Percentiles rank a stretch among this genome's conserved stretches.
Evolutionary conservation across 1,284 basidiomycete genomes (phyloP).

Genomic region (Caloboletus firmus): DNA sequence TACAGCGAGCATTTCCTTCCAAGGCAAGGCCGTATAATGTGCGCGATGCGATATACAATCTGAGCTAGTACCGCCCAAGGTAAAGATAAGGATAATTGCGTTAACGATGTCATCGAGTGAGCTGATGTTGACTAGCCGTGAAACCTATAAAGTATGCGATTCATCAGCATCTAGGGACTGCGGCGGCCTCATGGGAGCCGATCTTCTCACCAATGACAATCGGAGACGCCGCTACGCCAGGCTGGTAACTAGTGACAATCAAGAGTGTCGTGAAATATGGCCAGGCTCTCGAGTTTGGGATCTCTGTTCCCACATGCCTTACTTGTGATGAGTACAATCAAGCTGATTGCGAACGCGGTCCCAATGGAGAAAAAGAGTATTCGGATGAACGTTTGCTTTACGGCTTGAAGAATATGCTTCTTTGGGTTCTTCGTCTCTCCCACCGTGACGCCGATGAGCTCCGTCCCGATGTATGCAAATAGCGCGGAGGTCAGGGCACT

Average conservation of each 20-base stretch:
- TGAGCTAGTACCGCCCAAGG: conserved; percentile 72
- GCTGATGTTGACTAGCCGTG: conserved; percentile 66
- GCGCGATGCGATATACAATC: conserved; percentile 74
- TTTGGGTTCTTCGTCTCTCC: conserved; percentile 52
- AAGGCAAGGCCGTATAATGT: conserved; percentile 70
- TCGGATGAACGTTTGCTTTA: conserved; percentile 49
- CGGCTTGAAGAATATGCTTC: conserved; percentile 48
- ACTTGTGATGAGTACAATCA: conserved; percentile 55
- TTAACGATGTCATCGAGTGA: conserved; percentile 61
- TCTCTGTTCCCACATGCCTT: conserved; percentile 25
- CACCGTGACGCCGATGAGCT: conserved; percentile 51
- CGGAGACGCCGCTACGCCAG: conserved; percentile 71
- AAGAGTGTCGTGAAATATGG: conserved; percentile 43
- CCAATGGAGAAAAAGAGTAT: conserved; percentile 69
- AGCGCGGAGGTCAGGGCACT: conserved; percentile 49
- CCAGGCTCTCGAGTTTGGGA: neutral
- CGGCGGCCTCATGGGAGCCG: neutral
- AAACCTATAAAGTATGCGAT: conserved; percentile 6
- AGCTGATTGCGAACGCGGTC: conserved; percentile 66
- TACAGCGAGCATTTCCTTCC: conserved; percentile 60
- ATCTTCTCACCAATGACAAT: conserved; percentile 63
- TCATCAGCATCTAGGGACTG: conserved; percentile 11
- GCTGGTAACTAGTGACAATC: conserved; percentile 56
- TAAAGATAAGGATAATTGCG: conserved; percentile 72
- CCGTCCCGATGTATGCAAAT: conserved; percentile 50